phyloP scores from a whole-genome alignment of 1,284 basidiomycete species.

The Ceratobasidium sp. region DNA sequence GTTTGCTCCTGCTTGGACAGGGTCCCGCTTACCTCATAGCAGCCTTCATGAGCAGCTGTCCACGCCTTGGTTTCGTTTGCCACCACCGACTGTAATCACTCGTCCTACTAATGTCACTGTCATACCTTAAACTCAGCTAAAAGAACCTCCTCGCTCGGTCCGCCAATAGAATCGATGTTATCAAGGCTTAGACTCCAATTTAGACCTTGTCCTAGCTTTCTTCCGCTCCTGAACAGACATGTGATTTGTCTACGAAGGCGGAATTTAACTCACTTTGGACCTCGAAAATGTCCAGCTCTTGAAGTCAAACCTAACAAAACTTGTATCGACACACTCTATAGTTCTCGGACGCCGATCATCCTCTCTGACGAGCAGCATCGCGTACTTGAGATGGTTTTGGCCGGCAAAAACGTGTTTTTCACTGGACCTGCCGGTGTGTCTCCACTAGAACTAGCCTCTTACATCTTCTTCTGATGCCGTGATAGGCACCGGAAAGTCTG shows the following conservation, averaged over 20 bases:
- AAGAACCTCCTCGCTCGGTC: too few species aligned
- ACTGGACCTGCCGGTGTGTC: conserved; percentile 47
- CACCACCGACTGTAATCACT: too few species aligned
- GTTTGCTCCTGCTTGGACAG: too few species aligned
- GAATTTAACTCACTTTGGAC: not conserved
- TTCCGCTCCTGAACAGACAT: not conserved
- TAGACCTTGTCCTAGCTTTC: not conserved
- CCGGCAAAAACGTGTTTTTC: conserved; percentile 46
- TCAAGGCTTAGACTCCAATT: too few species aligned
- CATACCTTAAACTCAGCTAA: too few species aligned
- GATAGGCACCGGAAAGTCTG: conserved; percentile 73
- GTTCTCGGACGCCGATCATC: conserved; percentile 9
- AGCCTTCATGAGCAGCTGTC: too few species aligned
- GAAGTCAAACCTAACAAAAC: not conserved
- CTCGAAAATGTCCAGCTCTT: not conserved
- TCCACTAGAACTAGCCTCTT: too few species aligned
- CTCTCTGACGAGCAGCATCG: conserved; percentile 47
- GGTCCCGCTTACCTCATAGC: too few species aligned
- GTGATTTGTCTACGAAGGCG: not conserved
- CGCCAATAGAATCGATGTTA: too few species aligned
- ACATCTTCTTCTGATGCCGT: too few species aligned
- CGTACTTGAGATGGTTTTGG: conserved; percentile 37
- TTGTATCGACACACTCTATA: not conserved
- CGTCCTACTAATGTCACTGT: too few species aligned
- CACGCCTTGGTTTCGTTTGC: too few species aligned